Conservation (phyloP, 192 early-diverging fungal genomes). For the Coemansia pectinata region DNA sequence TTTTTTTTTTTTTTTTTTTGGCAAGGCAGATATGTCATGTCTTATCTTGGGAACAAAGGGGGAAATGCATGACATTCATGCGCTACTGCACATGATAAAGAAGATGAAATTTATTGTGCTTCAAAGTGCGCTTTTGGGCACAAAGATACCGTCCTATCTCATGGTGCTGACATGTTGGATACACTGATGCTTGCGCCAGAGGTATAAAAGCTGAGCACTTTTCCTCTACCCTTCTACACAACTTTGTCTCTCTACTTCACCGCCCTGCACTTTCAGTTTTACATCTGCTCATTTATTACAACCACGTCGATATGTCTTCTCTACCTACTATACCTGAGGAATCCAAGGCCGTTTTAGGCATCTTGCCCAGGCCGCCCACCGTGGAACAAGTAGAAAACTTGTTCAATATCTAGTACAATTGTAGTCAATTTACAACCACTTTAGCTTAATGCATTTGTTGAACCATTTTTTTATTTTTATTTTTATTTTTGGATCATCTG, state of each 20-base stretch:
- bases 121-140: background rate
- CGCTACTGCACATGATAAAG: background rate
- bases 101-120: conserved; percentile 1
- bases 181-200: background rate
- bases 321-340: background rate
- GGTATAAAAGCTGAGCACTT: background rate
- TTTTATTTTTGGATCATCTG: background rate
- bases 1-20: conserved; percentile 14
- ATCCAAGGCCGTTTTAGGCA: background rate
- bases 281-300: background rate
- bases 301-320: background rate
- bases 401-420: background rate
- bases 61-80: background rate
- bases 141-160: background rate
- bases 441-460: background rate
- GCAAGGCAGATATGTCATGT: background rate
- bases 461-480: too few relatives aligned
- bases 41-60: background rate
- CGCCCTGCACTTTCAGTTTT: background rate
- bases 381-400: conserved; percentile 1
- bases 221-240: background rate
- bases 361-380: background rate
- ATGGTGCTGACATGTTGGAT: too few relatives aligned
- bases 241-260: background rate
- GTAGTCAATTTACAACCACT: background rate